Evolutionary conservation across 1,139 yeast species (phyloP).

Genomic region (Arxiozyma heterogenica): DNA sequence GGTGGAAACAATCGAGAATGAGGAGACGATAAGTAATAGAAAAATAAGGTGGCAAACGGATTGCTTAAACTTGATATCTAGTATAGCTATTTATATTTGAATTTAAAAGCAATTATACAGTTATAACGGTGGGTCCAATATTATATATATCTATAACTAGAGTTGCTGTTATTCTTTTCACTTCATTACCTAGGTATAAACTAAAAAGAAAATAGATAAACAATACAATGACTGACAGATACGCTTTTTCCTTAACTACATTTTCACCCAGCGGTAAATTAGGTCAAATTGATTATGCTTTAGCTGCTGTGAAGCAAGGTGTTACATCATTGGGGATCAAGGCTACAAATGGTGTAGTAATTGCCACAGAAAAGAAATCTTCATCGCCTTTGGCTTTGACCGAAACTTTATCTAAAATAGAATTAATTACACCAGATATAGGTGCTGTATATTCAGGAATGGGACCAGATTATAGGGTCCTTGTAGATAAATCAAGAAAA

Average conservation of each 20-base stretch:
- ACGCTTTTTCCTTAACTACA: slow-evolving; percentile 92
- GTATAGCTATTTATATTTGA: too few relatives aligned
- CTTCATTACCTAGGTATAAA: not conserved
- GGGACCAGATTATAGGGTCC: slow-evolving; percentile 97
- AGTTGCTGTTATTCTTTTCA: not conserved
- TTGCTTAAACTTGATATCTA: not conserved
- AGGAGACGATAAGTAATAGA: not conserved
- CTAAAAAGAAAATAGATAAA: too few relatives aligned
- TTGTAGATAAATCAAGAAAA: slow-evolving; percentile 88
- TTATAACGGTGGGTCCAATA: not conserved
- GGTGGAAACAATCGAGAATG: not conserved
- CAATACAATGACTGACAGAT: slow-evolving; percentile 74
- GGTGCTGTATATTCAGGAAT: slow-evolving; percentile 97
- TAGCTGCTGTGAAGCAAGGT: slow-evolving; percentile 96
- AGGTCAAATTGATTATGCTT: slow-evolving; percentile 95
- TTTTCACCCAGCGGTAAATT: slow-evolving; percentile 97
- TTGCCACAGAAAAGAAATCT: slow-evolving; percentile 93
- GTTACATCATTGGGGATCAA: slow-evolving; percentile 95
- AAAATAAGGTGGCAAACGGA: not conserved
- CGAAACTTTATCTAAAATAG: slow-evolving; percentile 71
- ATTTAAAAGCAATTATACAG: not conserved
- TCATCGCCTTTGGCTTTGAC: slow-evolving; percentile 68
- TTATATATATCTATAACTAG: too few relatives aligned
- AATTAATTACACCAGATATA: slow-evolving; percentile 83
- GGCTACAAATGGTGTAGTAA: slow-evolving; percentile 90